Conservation (phyloP, 495 filamentous ascomycete genomes). For the Chaetomium tenue region DNA sequence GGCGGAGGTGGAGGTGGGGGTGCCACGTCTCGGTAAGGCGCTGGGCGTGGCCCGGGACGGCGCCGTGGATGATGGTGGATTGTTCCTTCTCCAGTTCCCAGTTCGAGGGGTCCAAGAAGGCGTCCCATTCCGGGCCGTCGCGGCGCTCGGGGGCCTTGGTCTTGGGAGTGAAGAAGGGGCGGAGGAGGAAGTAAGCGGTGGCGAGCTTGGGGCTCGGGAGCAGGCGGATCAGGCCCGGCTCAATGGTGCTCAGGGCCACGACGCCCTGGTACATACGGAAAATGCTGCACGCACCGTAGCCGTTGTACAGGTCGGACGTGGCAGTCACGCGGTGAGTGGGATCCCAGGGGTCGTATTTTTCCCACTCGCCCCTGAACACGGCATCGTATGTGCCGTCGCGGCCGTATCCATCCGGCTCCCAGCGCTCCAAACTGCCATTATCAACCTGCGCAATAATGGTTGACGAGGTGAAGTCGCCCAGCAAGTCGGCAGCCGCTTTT, state of each 20-base stretch:
- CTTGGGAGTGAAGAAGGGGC: constrained; percentile 76
- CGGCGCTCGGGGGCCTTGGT: constrained; percentile 40
- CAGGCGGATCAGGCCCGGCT: constrained; percentile 78
- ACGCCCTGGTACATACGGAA: constrained; percentile 89
- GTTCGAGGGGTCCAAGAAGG: constrained; percentile 57
- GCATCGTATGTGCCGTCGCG: constrained; percentile 66
- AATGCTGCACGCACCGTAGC: constrained; percentile 80
- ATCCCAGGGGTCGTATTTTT: constrained; percentile 84
- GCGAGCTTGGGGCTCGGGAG: constrained; percentile 77
- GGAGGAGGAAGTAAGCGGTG: constrained; percentile 82
- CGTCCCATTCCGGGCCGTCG: constrained; percentile 41
- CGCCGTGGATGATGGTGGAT: constrained; percentile 69
- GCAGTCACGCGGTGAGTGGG: constrained; percentile 68
- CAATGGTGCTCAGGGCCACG: constrained; percentile 75
- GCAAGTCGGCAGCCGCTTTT: constrained; percentile 38
- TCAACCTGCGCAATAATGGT: constrained; percentile 71
- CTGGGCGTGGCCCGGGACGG: constrained; percentile 75
- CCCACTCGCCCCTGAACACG: constrained; percentile 79
- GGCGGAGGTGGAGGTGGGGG: constrained; percentile 71
- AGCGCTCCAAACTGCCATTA: constrained; percentile 81
- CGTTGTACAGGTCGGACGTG: constrained; percentile 79
- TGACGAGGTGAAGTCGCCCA: constrained; percentile 47
- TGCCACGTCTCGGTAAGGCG: constrained; percentile 74
- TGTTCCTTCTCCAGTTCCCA: constrained; percentile 53
- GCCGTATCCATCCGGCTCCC: constrained; percentile 84